phyloP scores from a whole-genome alignment of 768 basidiomycete genomes.

The Dioszegia hungarica region DNA sequence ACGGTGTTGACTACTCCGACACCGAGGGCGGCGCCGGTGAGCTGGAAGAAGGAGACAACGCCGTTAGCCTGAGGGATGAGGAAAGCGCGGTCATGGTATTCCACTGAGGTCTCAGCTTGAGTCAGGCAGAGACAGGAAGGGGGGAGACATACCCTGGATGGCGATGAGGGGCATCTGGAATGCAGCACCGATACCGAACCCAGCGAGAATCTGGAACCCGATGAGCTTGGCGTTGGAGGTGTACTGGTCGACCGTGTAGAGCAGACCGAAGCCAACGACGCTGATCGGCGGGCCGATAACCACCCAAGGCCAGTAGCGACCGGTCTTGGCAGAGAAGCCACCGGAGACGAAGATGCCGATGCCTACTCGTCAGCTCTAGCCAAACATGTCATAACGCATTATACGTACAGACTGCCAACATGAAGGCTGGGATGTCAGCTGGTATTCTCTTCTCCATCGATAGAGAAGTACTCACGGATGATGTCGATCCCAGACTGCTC shows the following conservation, averaged over 20 bases:
- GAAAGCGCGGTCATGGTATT: slow-evolving; percentile 15
- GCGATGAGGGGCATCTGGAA: slow-evolving; percentile 44
- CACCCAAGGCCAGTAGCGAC: slow-evolving; percentile 49
- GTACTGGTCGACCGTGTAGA: slow-evolving; percentile 47
- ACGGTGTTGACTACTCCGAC: slow-evolving; percentile 42
- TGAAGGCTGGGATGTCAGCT: slow-evolving; percentile 19
- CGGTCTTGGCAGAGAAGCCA: slow-evolving; percentile 36
- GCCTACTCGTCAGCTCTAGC: not conserved
- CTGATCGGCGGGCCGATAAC: slow-evolving; percentile 40
- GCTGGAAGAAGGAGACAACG: slow-evolving; percentile 41
- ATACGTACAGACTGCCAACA: slow-evolving; percentile 19
- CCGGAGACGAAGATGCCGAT: slow-evolving; percentile 46
- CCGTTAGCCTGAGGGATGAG: slow-evolving; percentile 42
- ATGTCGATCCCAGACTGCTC: slow-evolving; percentile 52
- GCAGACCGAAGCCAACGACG: slow-evolving; percentile 49
- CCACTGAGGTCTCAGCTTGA: not conserved
- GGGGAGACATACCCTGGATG: slow-evolving; percentile 22
- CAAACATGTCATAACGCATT: not conserved
- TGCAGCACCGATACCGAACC: slow-evolving; percentile 47
- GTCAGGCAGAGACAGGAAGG: not conserved
- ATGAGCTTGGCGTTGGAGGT: slow-evolving; percentile 44
- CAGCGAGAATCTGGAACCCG: slow-evolving; percentile 52
- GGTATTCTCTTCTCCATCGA: not conserved
- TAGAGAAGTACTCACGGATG: slow-evolving; percentile 22
- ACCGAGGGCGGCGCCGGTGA: slow-evolving; percentile 39